A percentile compares a stretch with the other conserved stretches of the same genome.
Conservation (phyloP, 2,329 filamentous ascomycete species). For the Fusarium scirpi region DNA sequence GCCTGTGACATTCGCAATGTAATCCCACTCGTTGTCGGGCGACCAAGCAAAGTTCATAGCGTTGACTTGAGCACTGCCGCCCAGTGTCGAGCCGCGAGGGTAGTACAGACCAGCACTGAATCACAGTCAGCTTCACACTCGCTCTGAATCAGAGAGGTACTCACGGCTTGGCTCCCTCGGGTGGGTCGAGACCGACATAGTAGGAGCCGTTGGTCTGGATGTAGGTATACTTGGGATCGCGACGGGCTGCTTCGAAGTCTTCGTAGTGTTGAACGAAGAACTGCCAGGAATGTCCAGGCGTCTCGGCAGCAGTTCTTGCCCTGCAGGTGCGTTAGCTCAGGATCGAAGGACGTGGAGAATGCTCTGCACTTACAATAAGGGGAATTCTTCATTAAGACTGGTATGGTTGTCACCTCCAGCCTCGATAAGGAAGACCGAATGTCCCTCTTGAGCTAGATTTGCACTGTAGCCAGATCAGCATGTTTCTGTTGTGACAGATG, state of each 20-base stretch:
- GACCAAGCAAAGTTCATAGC: constrained; percentile 15
- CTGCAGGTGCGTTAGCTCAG: too few relatives aligned
- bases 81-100: constrained; percentile 9
- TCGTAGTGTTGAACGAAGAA: constrained; percentile 18
- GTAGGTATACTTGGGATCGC: constrained; percentile 15
- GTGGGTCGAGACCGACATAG: constrained; percentile 15
- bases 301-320: constrained; percentile 4
- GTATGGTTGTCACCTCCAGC: constrained; percentile 10
- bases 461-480: neutral
- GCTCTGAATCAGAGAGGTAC: neutral
- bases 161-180: constrained; percentile 1
- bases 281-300: constrained; percentile 1
- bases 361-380: neutral
- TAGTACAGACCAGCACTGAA: constrained; percentile 5
- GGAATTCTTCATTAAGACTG: neutral
- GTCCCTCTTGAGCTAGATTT: constrained; percentile 1
- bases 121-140: neutral
- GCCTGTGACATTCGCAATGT: neutral
- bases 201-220: constrained; percentile 15
- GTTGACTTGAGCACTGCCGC: constrained; percentile 5
- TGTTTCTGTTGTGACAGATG: accelerated
- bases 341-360: too few relatives aligned
- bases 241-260: constrained; percentile 8
- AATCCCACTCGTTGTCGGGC: constrained; percentile 5
- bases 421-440: constrained; percentile 14